Conservation (phyloP, 148 eudicot species). For the Mesembryanthemum crystallinum region DNA sequence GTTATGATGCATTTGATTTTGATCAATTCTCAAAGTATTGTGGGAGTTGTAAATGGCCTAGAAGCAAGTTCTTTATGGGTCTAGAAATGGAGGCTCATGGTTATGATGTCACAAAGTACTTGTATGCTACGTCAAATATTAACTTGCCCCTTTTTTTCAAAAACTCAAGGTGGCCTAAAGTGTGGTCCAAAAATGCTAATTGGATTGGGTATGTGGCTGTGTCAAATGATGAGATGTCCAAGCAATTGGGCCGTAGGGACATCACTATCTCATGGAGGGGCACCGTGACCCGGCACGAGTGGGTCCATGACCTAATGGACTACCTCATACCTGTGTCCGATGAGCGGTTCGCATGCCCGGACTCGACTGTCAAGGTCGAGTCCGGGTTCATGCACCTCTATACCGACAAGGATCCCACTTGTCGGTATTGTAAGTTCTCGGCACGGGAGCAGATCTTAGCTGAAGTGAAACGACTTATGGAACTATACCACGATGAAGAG, state of each 20-base stretch:
- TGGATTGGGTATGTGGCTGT: slow-evolving; percentile 82
- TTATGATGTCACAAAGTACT: slow-evolving; percentile 52
- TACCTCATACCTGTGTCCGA: slow-evolving; percentile 34
- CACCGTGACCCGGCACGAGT: slow-evolving; percentile 60
- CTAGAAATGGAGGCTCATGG: slow-evolving; percentile 40
- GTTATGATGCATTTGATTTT: slow-evolving; percentile 70
- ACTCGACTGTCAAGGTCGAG: slow-evolving; percentile 42
- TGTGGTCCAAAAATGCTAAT: slow-evolving; percentile 61
- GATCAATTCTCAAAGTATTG: slow-evolving; percentile 66
- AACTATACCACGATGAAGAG: slow-evolving; percentile 43
- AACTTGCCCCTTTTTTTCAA: slow-evolving; percentile 57
- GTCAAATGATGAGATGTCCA: slow-evolving; percentile 54
- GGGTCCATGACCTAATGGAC: slow-evolving; percentile 61
- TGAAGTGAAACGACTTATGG: slow-evolving; percentile 45
- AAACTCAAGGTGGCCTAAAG: slow-evolving; percentile 61
- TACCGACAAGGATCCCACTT: slow-evolving; percentile 41
- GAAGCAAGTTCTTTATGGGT: slow-evolving; percentile 33
- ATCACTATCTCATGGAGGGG: slow-evolving; percentile 68
- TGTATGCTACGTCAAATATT: slow-evolving; percentile 56
- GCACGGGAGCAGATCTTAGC: slow-evolving; percentile 52
- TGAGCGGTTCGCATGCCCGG: slow-evolving; percentile 47
- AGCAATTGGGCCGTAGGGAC: slow-evolving; percentile 60
- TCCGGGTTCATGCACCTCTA: slow-evolving; percentile 60
- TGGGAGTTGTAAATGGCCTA: slow-evolving; percentile 48
- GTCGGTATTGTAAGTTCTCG: slow-evolving; percentile 43